Evolutionary conservation across 169 alveolate genomes (phyloP), one percentile per base, ranked within the genome.

Genomic region (Ichthyophthirius multifiliis): DNA sequence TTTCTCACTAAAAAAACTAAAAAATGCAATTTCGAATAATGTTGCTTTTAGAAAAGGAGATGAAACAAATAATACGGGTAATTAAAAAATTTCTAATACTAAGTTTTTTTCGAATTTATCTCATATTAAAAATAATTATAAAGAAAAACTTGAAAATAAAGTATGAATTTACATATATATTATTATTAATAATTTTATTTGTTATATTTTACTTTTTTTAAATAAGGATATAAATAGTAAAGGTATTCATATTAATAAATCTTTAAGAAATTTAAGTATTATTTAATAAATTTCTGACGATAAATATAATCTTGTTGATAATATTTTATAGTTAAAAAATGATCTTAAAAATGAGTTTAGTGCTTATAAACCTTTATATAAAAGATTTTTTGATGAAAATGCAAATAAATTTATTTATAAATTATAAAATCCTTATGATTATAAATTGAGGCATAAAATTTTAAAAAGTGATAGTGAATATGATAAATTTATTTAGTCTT

Each of bases 21-120:
- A n/a, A n/a, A n/a, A n/a, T n/a, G n/a, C n/a, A n/a, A 55, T 55
- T 15, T 55, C 71, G 9, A 15, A 55, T 27, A 55, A 55, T 55
- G 71, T 55, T 18, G 71, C 71, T 27, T 55, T 55, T 6, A 55
- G 71, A 39, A 55, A 55, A 55, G 71, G 71, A 0, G 71, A 55
- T 27, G 31, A 4, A 1, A 15, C 41, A 5, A 39, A 39, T 3
- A 55, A 55, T 34, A 18, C 41, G n/a, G n/a, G n/a, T n/a, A n/a
- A n/a, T 27, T 55, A 34, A 1, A 23, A 34, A 27, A 27, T 55
- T 27, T 55, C 71, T 10, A 55, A 55, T 6, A 55, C 71, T 4
- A 55, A 55, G 31, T 55, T 55, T 6, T 55, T 55, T 27, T 55
- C 71, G 7, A 55, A 55, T 55, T 23, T 55, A 15, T n/a, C 71